phyloP scores from a whole-genome alignment of 2,329 filamentous ascomycete genomes.

The Neophaeococcomyces mojaviensis region DNA sequence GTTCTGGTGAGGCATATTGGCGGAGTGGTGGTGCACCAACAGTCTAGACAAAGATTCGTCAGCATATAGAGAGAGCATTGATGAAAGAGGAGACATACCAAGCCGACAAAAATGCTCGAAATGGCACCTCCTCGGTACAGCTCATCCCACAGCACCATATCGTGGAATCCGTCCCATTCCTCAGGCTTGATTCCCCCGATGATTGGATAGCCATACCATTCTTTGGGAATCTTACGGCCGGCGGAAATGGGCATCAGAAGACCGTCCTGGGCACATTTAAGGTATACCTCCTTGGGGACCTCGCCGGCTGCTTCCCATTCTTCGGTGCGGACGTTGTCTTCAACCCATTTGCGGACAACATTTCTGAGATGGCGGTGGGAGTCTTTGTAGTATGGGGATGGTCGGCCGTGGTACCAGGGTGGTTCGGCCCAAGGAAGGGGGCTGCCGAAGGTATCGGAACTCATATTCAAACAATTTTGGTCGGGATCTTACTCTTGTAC shows the following conservation, averaged over 20 bases:
- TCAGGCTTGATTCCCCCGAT: constrained; percentile 24
- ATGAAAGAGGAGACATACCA: constrained; percentile 19
- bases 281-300: constrained; percentile 33
- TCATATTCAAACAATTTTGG: no score
- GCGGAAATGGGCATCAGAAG: constrained; percentile 7
- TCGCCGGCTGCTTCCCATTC: constrained; percentile 57
- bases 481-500: no score
- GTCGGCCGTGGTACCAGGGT: constrained; percentile 39
- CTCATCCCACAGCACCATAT: constrained; percentile 33
- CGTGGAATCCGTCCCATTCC: constrained; percentile 33
- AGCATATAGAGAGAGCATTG: constrained; percentile 28
- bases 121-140: constrained; percentile 27
- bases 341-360: constrained; percentile 51
- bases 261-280: constrained; percentile 7
- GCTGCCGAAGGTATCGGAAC: not conserved
- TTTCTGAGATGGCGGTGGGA: constrained; percentile 54
- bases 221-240: constrained; percentile 3
- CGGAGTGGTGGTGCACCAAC: constrained; percentile 27
- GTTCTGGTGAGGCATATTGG: constrained; percentile 26
- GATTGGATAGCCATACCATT: constrained; percentile 15
- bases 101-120: constrained; percentile 2
- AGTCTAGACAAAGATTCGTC: constrained; percentile 22
- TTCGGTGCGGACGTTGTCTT: constrained; percentile 51
- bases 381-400: constrained; percentile 53
- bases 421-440: constrained; percentile 32